Conservation (phyloP, 176 grass and related monocot species). For the Triticum urartu region DNA sequence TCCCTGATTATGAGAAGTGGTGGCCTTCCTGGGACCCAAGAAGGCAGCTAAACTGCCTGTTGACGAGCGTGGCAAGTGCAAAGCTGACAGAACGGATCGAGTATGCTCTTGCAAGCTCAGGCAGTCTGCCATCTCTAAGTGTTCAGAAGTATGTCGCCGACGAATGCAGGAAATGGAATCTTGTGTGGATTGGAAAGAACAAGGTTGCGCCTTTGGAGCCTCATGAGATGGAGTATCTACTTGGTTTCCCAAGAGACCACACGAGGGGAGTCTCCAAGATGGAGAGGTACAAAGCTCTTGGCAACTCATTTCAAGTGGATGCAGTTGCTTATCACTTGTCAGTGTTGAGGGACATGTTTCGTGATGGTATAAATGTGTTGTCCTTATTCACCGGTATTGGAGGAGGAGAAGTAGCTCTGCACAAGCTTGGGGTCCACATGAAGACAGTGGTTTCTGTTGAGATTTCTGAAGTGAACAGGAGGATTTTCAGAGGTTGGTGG, state of each 20-base stretch:
- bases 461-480: slow-evolving; percentile 62
- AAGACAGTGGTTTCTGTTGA: slow-evolving; percentile 70
- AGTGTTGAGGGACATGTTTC: slow-evolving; percentile 53
- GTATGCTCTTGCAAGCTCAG: neutral
- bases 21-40: slow-evolving; percentile 84
- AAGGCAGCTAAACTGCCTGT: slow-evolving; percentile 76
- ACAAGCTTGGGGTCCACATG: slow-evolving; percentile 62
- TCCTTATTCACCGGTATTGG: slow-evolving; percentile 88
- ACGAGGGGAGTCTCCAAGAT: slow-evolving; percentile 65
- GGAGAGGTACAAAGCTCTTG: slow-evolving; percentile 61
- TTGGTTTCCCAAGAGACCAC: slow-evolving; percentile 75
- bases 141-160: slow-evolving; percentile 42
- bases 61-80: slow-evolving; percentile 58
- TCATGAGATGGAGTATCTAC: slow-evolving; percentile 68
- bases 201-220: slow-evolving; percentile 72
- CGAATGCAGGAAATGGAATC: slow-evolving; percentile 72
- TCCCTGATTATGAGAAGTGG: slow-evolving; percentile 47
- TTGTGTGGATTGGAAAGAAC: slow-evolving; percentile 72
- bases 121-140: slow-evolving; percentile 29
- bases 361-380: slow-evolving; percentile 58
- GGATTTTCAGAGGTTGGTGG: slow-evolving; percentile 73
- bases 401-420: slow-evolving; percentile 85
- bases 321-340: slow-evolving; percentile 80
- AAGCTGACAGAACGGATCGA: slow-evolving; percentile 54
- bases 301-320: slow-evolving; percentile 90